Percentiles rank a stretch among this genome's conserved stretches.
Evolutionary conservation across 2,329 filamentous ascomycete genomes (phyloP).

Genomic region (Sporothrix schenckii): DNA sequence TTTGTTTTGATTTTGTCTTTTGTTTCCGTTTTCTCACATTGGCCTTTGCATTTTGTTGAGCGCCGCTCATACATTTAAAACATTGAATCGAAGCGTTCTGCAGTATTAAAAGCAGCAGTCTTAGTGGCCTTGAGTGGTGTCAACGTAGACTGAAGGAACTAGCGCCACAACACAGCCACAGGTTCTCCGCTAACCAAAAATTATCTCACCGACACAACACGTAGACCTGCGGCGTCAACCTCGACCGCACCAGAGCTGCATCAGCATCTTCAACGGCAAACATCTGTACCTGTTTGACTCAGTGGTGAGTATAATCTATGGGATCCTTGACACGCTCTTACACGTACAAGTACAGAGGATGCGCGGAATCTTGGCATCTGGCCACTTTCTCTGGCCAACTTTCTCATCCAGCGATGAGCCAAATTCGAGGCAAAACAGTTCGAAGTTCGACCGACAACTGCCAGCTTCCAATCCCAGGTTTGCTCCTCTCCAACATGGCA

Average conservation of each 20-base stretch:
- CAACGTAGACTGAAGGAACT: not conserved
- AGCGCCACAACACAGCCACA: constrained; percentile 17
- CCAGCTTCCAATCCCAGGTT: not conserved
- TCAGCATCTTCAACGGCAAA: not conserved
- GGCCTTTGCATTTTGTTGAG: not conserved
- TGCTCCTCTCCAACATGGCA: not conserved
- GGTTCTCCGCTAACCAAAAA: not conserved
- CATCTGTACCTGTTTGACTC: not conserved
- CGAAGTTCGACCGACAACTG: not conserved
- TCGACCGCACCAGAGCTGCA: not conserved
- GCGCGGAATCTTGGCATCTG: not conserved
- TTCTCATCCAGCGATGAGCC: constrained; percentile 15
- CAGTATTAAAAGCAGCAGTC: no score
- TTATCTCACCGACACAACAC: not conserved
- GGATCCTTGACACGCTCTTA: not conserved
- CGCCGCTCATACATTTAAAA: not conserved
- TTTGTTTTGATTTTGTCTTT: not conserved
- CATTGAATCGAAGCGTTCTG: constrained; percentile 8
- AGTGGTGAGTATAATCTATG: not conserved
- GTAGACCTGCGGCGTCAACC: not conserved
- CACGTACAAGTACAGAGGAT: not conserved
- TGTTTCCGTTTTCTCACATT: not conserved
- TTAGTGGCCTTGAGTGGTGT: no score
- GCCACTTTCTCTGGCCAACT: not conserved
- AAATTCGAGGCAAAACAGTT: not conserved